Evolutionary conservation across 192 early-diverging fungal genomes (phyloP).

Genomic region (Bifiguratus adelaidae): DNA sequence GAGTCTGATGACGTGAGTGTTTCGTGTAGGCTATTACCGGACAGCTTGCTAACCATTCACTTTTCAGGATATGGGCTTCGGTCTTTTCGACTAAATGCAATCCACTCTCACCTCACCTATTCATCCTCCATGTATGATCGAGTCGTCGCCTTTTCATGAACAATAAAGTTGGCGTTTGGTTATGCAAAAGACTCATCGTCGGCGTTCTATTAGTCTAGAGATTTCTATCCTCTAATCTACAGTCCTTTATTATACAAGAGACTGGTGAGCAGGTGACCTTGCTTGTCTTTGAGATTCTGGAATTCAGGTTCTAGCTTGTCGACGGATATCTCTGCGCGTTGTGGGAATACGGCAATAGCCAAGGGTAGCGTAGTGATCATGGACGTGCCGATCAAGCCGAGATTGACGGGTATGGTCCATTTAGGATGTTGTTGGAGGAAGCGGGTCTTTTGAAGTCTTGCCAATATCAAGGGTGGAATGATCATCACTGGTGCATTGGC

Average conservation of each 20-base stretch:
- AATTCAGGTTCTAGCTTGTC: conserved; percentile 53
- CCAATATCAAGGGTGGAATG: conserved; percentile 59
- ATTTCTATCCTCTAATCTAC: conserved; percentile 18
- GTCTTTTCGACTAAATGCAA: conserved; percentile 98
- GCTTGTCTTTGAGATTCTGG: conserved; percentile 36
- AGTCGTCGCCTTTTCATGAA: no score
- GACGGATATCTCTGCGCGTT: conserved; percentile 48
- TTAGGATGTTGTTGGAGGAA: conserved; percentile 44
- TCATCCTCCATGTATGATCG: no score
- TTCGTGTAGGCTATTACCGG: background rate
- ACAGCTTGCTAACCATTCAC: background rate
- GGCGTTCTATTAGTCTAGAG: no score
- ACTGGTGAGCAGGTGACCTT: conserved; percentile 46
- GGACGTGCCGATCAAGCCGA: conserved; percentile 50
- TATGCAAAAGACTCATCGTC: no score
- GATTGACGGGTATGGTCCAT: conserved; percentile 44
- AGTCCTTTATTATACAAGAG: conserved; percentile 75
- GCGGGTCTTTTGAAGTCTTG: conserved; percentile 46
- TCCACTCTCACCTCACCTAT: no score
- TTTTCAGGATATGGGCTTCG: conserved; percentile 77
- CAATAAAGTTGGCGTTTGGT: no score
- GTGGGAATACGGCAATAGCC: conserved; percentile 73
- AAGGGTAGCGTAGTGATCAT: conserved; percentile 65
- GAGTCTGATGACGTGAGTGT: conserved; percentile 63
- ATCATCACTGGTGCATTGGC: conserved; percentile 64